Evolutionary conservation across 2,329 filamentous ascomycete species (phyloP).

Genomic region (Sarocladium kiliense): DNA sequence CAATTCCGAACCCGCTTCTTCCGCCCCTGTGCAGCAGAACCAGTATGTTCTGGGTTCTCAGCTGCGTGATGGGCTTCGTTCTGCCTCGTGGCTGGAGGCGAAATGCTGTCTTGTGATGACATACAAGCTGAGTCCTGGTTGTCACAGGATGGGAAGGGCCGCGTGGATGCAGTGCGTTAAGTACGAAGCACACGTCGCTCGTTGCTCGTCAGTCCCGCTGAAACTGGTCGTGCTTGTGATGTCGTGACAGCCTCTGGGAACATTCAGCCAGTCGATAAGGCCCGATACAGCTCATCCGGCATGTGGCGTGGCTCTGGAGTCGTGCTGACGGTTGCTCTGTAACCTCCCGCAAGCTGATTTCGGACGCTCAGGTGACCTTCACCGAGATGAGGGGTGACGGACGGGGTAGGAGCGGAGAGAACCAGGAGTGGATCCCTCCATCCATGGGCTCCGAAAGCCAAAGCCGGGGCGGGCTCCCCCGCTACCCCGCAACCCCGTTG

Average conservation of each 20-base stretch:
- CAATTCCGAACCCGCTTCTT: constrained; percentile 33
- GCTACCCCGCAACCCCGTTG: constrained; percentile 1
- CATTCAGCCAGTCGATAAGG: neutral
- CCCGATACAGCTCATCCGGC: neutral
- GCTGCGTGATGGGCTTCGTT: neutral
- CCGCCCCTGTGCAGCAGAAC: constrained; percentile 1
- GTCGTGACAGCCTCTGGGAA: neutral
- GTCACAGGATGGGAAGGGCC: neutral
- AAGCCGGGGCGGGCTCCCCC: neutral
- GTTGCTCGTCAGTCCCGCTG: neutral
- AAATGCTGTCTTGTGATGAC: constrained; percentile 9
- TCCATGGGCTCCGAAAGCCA: neutral
- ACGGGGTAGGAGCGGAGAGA: neutral
- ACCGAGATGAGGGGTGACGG: constrained; percentile 7
- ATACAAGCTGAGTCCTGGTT: constrained; percentile 3
- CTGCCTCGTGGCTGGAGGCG: constrained; percentile 7
- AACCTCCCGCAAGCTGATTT: neutral
- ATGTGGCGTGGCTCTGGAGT: neutral
- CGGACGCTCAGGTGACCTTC: constrained; percentile 2
- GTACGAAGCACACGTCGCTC: neutral
- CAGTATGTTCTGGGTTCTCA: constrained; percentile 3
- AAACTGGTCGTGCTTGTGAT: neutral
- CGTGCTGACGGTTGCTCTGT: neutral
- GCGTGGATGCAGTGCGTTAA: neutral
- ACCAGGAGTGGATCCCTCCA: neutral